Base-by-base conservation (phyloP, 2,329 filamentous ascomycete species). In the Xylaria sp. region DNA sequence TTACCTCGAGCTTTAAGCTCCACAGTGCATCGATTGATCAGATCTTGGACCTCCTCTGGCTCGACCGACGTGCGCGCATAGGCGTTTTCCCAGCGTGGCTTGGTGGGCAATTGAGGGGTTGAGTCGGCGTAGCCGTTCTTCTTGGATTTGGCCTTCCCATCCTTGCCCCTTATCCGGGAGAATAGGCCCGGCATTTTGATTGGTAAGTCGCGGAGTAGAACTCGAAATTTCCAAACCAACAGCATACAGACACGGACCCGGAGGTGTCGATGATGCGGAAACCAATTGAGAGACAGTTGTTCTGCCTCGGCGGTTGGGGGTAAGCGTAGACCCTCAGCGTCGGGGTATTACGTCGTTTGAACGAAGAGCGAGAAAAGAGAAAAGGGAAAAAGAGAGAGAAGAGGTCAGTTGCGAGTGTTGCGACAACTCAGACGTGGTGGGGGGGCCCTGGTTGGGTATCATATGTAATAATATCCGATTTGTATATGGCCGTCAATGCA, bases 1-100 rank as follows among this genome's bases (percentile, higher is more conserved):
- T 76, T 89, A 97, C 95, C 95, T 92, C 94, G 89, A 69, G 92
- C 91, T 84, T 98, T 99, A 81, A 99, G 88, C 83, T 99, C 96
- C 65, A 90, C 87, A 12, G 94, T 97, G 83, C 94, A 98, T 73
- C 90, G 89, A 78, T 90, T 88, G 61, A 98, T 85, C 71, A 99
- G 84, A 78, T 97, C 94, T 76, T 94, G 91, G 57, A 99, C 90
- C 83, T 99, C 96, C 74, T 97, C 94, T 5, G 94, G 92, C 63
- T 93, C 91, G 73, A 99, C 91, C 56, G 90, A 89, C 64, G 88
- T 92, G 77, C 95, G 91, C 71, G 90, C 87, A 89, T 94, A 99
- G 72, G 94, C 92, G 80, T 98, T 92, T 70, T 93, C 92, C 92
- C 94, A 98, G 81, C 87, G 88, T 65, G 92, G 92, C 82, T 94